A percentile compares a stretch with the other conserved stretches of the same genome.
Conservation (phyloP, 345 rosid species). For the Boechera stricta region DNA sequence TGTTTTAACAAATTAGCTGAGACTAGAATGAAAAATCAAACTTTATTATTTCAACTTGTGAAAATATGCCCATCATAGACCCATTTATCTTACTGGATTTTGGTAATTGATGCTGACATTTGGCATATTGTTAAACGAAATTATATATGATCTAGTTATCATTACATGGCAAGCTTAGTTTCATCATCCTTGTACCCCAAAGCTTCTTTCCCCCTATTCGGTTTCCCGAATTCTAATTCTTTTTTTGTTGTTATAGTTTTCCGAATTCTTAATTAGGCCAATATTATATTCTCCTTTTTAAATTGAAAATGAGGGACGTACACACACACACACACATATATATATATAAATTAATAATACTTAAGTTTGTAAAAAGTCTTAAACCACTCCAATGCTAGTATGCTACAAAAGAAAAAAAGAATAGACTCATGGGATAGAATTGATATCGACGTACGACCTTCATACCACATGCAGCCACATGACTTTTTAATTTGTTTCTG, state of each 20-base stretch:
- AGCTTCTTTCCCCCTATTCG: neutral
- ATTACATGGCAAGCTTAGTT: conserved; percentile 21
- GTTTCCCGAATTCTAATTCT: neutral
- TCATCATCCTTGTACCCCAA: neutral
- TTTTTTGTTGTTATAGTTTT: too few relatives aligned
- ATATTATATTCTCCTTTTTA: neutral
- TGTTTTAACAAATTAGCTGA: neutral
- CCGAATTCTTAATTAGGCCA: neutral
- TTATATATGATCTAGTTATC: conserved; percentile 7
- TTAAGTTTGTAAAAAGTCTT: conserved; percentile 20
- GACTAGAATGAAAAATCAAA: neutral
- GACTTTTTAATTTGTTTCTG: conserved; percentile 14
- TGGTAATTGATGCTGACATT: conserved; percentile 27
- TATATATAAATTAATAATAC: neutral
- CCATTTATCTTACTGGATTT: conserved; percentile 26
- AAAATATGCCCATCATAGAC: conserved; percentile 17
- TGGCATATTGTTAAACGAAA: conserved; percentile 6
- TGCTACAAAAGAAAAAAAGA: neutral
- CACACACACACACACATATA: too few relatives aligned
- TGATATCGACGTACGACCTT: conserved; percentile 48
- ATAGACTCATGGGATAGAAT: conserved; percentile 43
- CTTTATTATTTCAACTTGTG: conserved; percentile 8
- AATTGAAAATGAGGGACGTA: too few relatives aligned
- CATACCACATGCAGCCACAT: conserved; percentile 57
- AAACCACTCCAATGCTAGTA: conserved; percentile 10